Base-by-base conservation (phyloP, 2,329 filamentous ascomycete genomes). In the Scortechinia acanthostroma region DNA sequence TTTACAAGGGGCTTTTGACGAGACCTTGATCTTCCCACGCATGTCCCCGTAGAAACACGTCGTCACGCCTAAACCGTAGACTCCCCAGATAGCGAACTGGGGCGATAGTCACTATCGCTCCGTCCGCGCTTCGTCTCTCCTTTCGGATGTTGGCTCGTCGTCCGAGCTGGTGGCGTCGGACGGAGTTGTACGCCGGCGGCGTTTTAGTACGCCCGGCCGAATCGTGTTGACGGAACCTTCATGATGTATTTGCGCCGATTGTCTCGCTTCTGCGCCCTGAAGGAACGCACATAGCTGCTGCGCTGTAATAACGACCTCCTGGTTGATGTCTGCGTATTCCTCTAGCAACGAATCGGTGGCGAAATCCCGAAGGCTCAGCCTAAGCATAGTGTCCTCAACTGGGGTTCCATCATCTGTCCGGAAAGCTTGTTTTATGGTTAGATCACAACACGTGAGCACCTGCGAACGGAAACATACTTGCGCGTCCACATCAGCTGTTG, bases 101-200 rank as follows among this genome's bases (percentile, higher is more conserved):
- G 25, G n/a, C 25, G 25, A 30, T 30, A 30, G 25, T 30, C 25
- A 30, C 49, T 42, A 43, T 37, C 45, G 19, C 35, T 45, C 10
- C 46, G 25, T n/a, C 25, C 25, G n/a, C 25, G 25, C n/a, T 30
- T 30, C 10, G 10, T 10, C n/a, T 30, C 25, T 30, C 25, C 25
- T 30, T 30, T 30, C 25, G n/a, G n/a, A 10, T 30, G 25, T 10
- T 30, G 25, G n/a, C 25, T n/a, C n/a, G n/a, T 30, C 25, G 25
- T 30, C 25, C 25, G 25, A 30, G n/a, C 25, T 30, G 10, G 25
- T 10, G 10, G 10, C 10, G n/a, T 30, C 25, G n/a, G 25, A n/a
- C 10, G 25, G 25, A n/a, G 25, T 30, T 30, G 10, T 10, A 30
- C 10, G 25, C 10, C 25, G 25, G n/a, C 25, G 25, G n/a, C 25